Percentiles rank a stretch among this genome's conserved stretches.
Evolutionary conservation across 345 rosid genomes (phyloP).

Genomic region (Dimocarpus longan): DNA sequence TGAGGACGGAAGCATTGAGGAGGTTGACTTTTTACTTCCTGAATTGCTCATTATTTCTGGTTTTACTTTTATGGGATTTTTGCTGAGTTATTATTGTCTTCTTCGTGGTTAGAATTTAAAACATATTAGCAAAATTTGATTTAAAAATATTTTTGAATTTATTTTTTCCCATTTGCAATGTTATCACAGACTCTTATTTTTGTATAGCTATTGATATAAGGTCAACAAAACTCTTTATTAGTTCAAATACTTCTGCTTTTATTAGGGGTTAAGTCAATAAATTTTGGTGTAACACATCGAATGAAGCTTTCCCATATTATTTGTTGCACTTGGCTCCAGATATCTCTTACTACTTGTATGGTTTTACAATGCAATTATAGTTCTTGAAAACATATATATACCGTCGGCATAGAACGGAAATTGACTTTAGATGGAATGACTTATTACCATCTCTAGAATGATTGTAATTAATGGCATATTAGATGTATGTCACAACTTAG

Average conservation of each 20-base stretch:
- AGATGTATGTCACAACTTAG: not conserved
- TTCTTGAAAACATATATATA: not conserved
- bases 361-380: not conserved
- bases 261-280: no score
- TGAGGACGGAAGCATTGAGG: conserved; percentile 91
- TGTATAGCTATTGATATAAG: not conserved
- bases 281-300: no score
- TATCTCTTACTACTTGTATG: no score
- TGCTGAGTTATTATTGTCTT: not conserved
- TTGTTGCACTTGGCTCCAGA: not conserved
- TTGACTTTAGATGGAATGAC: not conserved
- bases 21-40: conserved; percentile 34
- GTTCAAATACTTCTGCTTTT: not conserved
- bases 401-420: not conserved
- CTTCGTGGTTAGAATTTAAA: not conserved
- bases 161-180: not conserved
- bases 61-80: not conserved
- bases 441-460: not conserved
- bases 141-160: no score
- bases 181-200: no score
- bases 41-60: not conserved
- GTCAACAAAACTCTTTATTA: no score
- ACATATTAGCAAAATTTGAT: not conserved
- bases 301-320: not conserved
- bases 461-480: not conserved